Percentiles rank a stretch among this genome's conserved stretches.
phyloP scores from a whole-genome alignment of 2,329 filamentous ascomycete genomes.

The Graphilbum ipis-grandicollis region DNA sequence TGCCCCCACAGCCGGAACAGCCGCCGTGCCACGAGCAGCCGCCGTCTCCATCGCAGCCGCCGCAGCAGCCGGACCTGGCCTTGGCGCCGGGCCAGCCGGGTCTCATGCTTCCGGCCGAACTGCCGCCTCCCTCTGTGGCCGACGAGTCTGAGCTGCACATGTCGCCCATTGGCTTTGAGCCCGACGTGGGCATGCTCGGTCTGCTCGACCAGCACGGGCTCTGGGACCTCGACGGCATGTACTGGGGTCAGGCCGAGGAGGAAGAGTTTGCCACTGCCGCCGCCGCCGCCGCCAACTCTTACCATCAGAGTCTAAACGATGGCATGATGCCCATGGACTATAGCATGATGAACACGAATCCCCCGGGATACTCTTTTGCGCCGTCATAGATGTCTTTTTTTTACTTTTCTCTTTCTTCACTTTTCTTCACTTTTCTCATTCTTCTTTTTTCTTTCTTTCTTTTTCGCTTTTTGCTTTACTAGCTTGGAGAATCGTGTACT shows the following conservation, averaged over 20 bases:
- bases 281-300: background rate
- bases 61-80: too few species aligned
- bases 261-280: constrained; percentile 4
- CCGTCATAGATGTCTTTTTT: background rate
- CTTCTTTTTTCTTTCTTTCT: constrained; percentile 6
- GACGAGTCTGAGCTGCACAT: constrained; percentile 26
- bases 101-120: constrained; percentile 13
- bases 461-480: too few species aligned
- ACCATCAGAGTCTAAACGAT: constrained; percentile 14
- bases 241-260: constrained; percentile 27
- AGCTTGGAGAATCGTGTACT: too few species aligned
- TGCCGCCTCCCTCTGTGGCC: constrained; percentile 2
- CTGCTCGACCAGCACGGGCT: constrained; percentile 35
- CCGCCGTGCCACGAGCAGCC: too few species aligned
- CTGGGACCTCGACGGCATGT: constrained; percentile 40
- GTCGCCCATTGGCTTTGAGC: constrained; percentile 32
- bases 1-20: constrained; percentile 16
- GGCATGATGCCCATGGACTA: constrained; percentile 20
- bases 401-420: background rate
- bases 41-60: too few species aligned
- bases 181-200: constrained; percentile 28
- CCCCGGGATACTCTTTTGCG: constrained; percentile 3
- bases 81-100: too few species aligned
- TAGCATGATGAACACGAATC: constrained; percentile 17
- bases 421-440: background rate